Evolutionary conservation across 441 rosid species (phyloP), one percentile per base, ranked within the genome.

Genomic region (Eruca vesicaria): DNA sequence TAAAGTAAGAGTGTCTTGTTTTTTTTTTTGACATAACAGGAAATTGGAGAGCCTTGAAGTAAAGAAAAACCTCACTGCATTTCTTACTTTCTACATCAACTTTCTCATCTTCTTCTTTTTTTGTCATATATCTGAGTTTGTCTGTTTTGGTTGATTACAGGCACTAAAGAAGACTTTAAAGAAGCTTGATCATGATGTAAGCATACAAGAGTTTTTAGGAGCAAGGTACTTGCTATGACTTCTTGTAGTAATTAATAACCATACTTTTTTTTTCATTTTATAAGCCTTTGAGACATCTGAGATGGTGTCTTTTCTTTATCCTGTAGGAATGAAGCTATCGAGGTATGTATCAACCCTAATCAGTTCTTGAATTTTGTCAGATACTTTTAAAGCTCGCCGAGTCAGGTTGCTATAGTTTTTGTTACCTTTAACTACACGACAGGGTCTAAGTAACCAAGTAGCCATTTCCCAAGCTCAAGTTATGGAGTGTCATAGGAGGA

Each of bases 41-140:
- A 85, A 87, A 76, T 29, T 87, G 78, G 91, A 87, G 79, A 85
- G 86, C 71, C 91, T 87, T 72, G 88, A 85, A 84, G 91, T 85
- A 85, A 82, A 72, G 33, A 72, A 18, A 59, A 45, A 56, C 15
- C 52, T 60, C 36, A 33, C n/a, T 62, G 15, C n/a, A 55, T 35
- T 60, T 35, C 7, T 55, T 74, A 14, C 43, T 72, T 18, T 52
- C 9, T 20, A 15, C 57, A 9, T 52, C 23, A 23, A 32, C 23
- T 52, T 68, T 68, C 12, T 29, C 4, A n/a, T n/a, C 6, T 64
- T 21, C 21, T 16, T 3, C 29, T 41, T 68, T 32, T 32, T 58
- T 52, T 71, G 36, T 35, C 29, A 45, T 38, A 66, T 28, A 36
- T 48, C 20, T 59, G 63, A 63, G 64, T 58, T 64, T 45, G 19